phyloP scores from a whole-genome alignment of 1,139 yeast genomes.

The Ashbya aceris region DNA sequence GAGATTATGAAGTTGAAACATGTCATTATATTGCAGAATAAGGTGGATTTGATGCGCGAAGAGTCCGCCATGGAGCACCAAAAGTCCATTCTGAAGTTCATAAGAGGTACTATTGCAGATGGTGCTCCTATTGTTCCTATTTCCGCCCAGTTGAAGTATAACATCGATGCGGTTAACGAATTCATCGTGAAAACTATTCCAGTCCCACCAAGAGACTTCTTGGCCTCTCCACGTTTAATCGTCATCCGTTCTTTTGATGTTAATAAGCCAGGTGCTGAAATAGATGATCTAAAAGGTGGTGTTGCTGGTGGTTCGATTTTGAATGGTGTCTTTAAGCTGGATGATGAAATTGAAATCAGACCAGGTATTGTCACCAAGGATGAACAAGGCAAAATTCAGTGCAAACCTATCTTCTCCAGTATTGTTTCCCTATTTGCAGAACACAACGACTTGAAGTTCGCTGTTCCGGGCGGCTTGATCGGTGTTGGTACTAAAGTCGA shows the following conservation, averaged over 20 bases:
- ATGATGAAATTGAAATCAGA: slow-evolving; percentile 97
- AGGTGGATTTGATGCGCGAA: slow-evolving; percentile 97
- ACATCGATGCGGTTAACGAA: slow-evolving; percentile 96
- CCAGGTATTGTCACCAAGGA: slow-evolving; percentile 98
- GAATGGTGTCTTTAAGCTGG: slow-evolving; percentile 92
- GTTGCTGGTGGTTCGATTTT: slow-evolving; percentile 99
- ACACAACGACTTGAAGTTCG: slow-evolving; percentile 93
- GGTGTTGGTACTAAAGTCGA: slow-evolving; percentile 99
- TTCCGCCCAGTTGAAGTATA: slow-evolving; percentile 96
- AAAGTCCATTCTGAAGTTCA: slow-evolving; percentile 81
- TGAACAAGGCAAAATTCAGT: slow-evolving; percentile 84
- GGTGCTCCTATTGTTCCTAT: slow-evolving; percentile 99
- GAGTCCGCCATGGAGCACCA: slow-evolving; percentile 94
- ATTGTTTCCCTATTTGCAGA: slow-evolving; percentile 94
- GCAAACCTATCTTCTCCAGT: slow-evolving; percentile 91
- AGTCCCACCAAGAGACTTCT: slow-evolving; percentile 89
- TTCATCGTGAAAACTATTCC: slow-evolving; percentile 94
- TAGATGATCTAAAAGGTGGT: slow-evolving; percentile 97
- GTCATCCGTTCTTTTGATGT: slow-evolving; percentile 98
- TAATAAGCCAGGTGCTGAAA: slow-evolving; percentile 97
- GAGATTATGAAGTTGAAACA: slow-evolving; percentile 98
- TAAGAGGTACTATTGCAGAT: slow-evolving; percentile 96
- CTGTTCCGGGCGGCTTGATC: slow-evolving; percentile 99
- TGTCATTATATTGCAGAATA: slow-evolving; percentile 92
- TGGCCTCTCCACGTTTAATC: slow-evolving; percentile 88